These are phyloP conservation scores for Trichoderma asperellum DNA, from an alignment of 2,329 filamentous ascomycete species.

Conservation along the genomic window DNA sequence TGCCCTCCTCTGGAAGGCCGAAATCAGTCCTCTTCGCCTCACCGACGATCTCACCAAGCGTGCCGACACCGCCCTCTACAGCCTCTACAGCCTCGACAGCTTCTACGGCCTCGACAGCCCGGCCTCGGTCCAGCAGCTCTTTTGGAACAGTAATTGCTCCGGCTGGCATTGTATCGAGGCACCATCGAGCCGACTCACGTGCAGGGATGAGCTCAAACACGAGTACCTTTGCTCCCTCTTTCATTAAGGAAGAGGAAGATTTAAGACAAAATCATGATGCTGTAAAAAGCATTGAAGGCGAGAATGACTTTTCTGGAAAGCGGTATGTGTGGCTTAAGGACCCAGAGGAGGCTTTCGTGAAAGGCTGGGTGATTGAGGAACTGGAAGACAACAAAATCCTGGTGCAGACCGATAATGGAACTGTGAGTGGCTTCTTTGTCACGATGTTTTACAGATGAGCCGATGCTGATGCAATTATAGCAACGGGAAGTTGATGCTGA, in stretches of 20 bases:
- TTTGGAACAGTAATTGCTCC: constrained; percentile 49
- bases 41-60: constrained; percentile 11
- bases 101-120: constrained; percentile 55
- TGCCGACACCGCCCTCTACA: constrained; percentile 54
- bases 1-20: constrained; percentile 60
- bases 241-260: constrained; percentile 90
- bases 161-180: constrained; percentile 43
- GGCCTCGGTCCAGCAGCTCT: constrained; percentile 69
- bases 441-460: not conserved
- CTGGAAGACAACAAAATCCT: constrained; percentile 68
- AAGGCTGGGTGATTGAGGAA: constrained; percentile 90
- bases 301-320: constrained; percentile 98
- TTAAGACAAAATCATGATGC: constrained; percentile 60
- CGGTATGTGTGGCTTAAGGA: constrained; percentile 98
- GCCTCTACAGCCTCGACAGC: constrained; percentile 48
- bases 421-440: constrained; percentile 56
- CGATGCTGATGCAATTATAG: constrained; percentile 47
- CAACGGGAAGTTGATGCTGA: constrained; percentile 87
- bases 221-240: constrained; percentile 91
- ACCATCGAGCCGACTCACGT: constrained; percentile 63
- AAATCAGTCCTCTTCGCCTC: constrained; percentile 74
- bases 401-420: constrained; percentile 93
- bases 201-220: constrained; percentile 63
- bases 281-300: constrained; percentile 82
- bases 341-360: constrained; percentile 82